Percentiles rank a stretch among this genome's conserved stretches.
Evolutionary conservation across 106 monocot species (phyloP).

Genomic region (Apostasia ramifera): DNA sequence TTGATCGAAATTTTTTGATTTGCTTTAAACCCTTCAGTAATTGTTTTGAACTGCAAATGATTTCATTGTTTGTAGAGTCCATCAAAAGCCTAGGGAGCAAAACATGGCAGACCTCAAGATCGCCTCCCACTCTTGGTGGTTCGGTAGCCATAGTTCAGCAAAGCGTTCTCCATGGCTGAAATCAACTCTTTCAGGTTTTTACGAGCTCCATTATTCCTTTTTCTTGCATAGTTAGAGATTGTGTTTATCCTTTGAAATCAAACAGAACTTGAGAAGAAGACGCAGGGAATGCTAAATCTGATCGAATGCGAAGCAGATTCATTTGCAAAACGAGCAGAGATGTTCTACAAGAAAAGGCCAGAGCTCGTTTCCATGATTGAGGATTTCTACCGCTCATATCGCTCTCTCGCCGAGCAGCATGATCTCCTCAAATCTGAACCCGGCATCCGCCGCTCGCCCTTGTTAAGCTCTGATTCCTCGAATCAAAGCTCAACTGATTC

Average conservation of each 20-base stretch:
- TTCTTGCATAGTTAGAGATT: background rate
- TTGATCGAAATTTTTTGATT: no score
- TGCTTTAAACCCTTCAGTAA: no score
- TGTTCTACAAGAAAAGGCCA: constrained; percentile 93
- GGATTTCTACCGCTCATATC: constrained; percentile 77
- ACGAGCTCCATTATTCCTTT: background rate
- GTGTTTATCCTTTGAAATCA: background rate
- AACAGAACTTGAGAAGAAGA: constrained; percentile 80
- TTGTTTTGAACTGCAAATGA: no score
- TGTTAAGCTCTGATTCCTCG: constrained; percentile 10
- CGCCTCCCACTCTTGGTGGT: constrained; percentile 8
- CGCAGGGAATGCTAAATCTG: constrained; percentile 67
- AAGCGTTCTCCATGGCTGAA: constrained; percentile 12
- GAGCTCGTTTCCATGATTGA: constrained; percentile 73
- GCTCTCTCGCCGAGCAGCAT: constrained; percentile 62
- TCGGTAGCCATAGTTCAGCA: constrained; percentile 13
- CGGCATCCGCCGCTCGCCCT: constrained; percentile 6
- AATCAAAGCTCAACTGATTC: constrained; percentile 13
- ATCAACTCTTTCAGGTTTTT: constrained; percentile 16
- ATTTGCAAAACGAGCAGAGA: constrained; percentile 81
- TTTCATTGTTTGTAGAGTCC: no score
- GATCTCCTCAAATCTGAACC: constrained; percentile 45
- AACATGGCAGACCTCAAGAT: background rate
- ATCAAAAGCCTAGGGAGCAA: background rate
- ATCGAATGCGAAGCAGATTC: constrained; percentile 88